Evolutionary conservation across 495 filamentous ascomycete species (phyloP).

Genomic region (Geopyxis carbonaria): DNA sequence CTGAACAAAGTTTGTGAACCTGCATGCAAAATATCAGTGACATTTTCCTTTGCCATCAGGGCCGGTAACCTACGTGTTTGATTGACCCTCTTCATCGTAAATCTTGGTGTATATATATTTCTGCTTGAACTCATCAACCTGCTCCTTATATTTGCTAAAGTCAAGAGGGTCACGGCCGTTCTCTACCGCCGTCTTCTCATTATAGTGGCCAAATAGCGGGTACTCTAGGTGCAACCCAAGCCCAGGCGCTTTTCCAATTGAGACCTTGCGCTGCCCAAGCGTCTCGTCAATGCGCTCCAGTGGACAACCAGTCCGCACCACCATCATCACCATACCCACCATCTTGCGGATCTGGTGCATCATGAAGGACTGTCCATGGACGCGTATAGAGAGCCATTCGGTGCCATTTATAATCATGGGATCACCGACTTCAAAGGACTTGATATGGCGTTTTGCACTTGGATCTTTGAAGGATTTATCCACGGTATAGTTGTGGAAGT

Average conservation of each 20-base stretch:
- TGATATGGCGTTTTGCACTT: slow-evolving; percentile 73
- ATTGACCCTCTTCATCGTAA: slow-evolving; percentile 70
- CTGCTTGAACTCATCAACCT: slow-evolving; percentile 81
- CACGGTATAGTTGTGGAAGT: slow-evolving; percentile 93
- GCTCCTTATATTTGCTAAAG: slow-evolving; percentile 55
- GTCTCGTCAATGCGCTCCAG: slow-evolving; percentile 48
- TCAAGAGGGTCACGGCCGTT: slow-evolving; percentile 47
- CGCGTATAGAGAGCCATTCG: slow-evolving; percentile 86
- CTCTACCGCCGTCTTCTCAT: slow-evolving; percentile 38
- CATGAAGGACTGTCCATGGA: slow-evolving; percentile 98
- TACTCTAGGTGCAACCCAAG: slow-evolving; percentile 75
- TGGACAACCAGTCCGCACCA: slow-evolving; percentile 62
- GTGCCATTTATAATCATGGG: slow-evolving; percentile 77
- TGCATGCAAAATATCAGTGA: slow-evolving; percentile 1
- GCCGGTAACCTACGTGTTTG: slow-evolving; percentile 43
- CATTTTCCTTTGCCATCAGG: not conserved
- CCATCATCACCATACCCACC: slow-evolving; percentile 78
- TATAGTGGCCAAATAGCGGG: slow-evolving; percentile 79
- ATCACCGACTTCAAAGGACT: slow-evolving; percentile 53
- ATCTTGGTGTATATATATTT: slow-evolving; percentile 82
- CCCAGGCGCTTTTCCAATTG: slow-evolving; percentile 83
- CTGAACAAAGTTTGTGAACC: slow-evolving; percentile 21
- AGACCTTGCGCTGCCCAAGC: slow-evolving; percentile 47
- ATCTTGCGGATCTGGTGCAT: slow-evolving; percentile 99
- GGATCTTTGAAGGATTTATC: slow-evolving; percentile 64